A percentile compares a stretch with the other conserved stretches of the same genome.
phyloP scores from a whole-genome alignment of 805 yeast genomes.

The Maudiozyma saulgeensis region DNA sequence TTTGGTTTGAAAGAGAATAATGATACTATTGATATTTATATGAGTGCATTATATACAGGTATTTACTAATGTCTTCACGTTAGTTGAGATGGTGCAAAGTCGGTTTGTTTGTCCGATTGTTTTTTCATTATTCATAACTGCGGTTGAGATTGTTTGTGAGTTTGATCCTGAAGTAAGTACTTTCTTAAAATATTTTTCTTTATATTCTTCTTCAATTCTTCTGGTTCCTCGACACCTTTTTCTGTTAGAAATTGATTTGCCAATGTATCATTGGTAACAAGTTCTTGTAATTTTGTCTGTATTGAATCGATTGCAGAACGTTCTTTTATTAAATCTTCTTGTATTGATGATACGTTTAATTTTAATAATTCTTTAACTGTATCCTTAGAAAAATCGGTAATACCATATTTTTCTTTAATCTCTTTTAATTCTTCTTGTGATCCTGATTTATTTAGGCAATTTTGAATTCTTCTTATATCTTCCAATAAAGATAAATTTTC shows the following conservation, averaged over 20 bases:
- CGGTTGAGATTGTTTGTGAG: neutral
- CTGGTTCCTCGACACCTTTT: constrained; percentile 32
- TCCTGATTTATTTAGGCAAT: constrained; percentile 25
- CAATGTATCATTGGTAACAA: constrained; percentile 30
- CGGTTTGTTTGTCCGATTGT: neutral
- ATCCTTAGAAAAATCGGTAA: constrained; percentile 39
- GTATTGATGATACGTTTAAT: constrained; percentile 30
- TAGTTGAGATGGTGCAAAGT: neutral
- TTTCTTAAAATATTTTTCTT: constrained; percentile 68
- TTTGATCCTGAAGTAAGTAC: constrained; percentile 31
- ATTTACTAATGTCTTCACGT: neutral
- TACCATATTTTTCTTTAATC: constrained; percentile 38
- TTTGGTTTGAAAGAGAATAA: neutral
- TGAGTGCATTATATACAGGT: neutral
- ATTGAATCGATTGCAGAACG: constrained; percentile 29
- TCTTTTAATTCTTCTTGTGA: constrained; percentile 32
- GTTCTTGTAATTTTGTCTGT: constrained; percentile 29
- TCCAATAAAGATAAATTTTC: constrained; percentile 21
- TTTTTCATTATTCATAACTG: neutral
- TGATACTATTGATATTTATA: neutral
- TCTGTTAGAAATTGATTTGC: constrained; percentile 27
- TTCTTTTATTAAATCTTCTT: constrained; percentile 20
- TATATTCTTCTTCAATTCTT: constrained; percentile 38
- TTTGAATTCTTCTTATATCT: constrained; percentile 23
- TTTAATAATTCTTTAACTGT: constrained; percentile 30